Evolutionary conservation across 768 basidiomycete species (phyloP).

Genomic region (Lepiota brunneoincarnata): DNA sequence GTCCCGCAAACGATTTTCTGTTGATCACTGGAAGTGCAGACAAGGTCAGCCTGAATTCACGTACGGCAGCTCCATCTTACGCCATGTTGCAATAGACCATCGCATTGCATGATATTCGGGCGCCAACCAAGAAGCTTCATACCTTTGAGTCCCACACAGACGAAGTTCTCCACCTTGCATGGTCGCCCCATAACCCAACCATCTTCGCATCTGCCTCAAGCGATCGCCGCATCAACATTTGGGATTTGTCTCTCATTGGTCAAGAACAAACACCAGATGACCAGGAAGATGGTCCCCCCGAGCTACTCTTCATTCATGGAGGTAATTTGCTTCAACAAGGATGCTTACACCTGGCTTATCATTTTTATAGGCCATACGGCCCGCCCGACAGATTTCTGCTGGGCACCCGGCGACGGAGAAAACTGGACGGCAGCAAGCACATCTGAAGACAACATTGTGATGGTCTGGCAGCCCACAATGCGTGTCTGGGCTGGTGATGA

Average conservation of each 20-base stretch:
- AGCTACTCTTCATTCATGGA: conserved; percentile 94
- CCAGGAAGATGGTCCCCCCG: conserved; percentile 97
- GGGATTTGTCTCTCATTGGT: conserved; percentile 92
- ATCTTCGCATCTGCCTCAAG: conserved; percentile 94
- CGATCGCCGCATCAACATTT: conserved; percentile 90
- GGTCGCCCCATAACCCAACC: conserved; percentile 92
- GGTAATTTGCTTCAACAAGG: conserved; percentile 39
- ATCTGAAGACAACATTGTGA: conserved; percentile 96
- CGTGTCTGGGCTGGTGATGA: conserved; percentile 92
- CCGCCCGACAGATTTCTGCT: conserved; percentile 90
- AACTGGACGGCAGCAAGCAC: conserved; percentile 84
- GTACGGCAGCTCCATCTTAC: not conserved
- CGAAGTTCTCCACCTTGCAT: conserved; percentile 90
- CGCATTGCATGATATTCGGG: conserved; percentile 82
- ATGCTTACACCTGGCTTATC: not conserved
- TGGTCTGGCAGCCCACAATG: conserved; percentile 97
- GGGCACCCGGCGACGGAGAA: conserved; percentile 83
- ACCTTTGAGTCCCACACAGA: conserved; percentile 92
- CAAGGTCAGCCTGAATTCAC: conserved; percentile 50
- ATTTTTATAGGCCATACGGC: conserved; percentile 76
- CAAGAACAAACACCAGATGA: conserved; percentile 97
- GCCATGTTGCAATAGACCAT: conserved; percentile 57
- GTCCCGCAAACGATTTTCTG: conserved; percentile 74
- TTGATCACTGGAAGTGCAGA: conserved; percentile 92
- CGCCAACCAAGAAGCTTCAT: conserved; percentile 75